Base-by-base conservation (phyloP, 305 asterid genomes). In the Coffea humblotiana region DNA sequence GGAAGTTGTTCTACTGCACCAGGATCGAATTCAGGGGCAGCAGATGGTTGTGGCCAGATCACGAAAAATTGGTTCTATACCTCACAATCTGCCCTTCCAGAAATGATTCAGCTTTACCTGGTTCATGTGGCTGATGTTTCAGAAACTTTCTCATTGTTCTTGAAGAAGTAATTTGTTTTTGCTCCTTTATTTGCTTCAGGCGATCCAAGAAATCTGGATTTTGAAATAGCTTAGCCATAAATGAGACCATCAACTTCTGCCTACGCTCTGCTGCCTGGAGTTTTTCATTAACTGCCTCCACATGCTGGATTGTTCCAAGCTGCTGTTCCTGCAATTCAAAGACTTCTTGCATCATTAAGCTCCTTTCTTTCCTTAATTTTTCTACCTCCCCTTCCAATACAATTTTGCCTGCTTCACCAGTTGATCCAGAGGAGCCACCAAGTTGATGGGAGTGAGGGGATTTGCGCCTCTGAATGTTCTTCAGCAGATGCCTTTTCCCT, bases 241-340 rank as follows among this genome's bases (percentile, higher is more conserved):
- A 93, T 0, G 96, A 86, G 77, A 94, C 93, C 96, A 94, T 90
- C 84, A 90, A 93, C 82, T 93, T 93, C 90, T 94, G 97, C 78
- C 90, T 84, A 75, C 77, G 84, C 90, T 94, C 97, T 66, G 97
- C 94, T 40, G 85, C 87, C 75, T 87, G 89, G 63, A 94, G 93
- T 83, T 94, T 90, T 70, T 89, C 90, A 48, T 88, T 92, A 27
- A 93, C 93, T 8, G 74, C 66, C 77, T 86, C 90, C 90, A 93
- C 83, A 63, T 86, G 88, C 79, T 90, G 91, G 68, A 87, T 76
- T 1, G 93, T 92, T 21, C 92, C 90, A 32, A 76, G 86, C 81
- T 94, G 97, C 88, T 90, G 91, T 23, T 88, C 88, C 86, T 90
- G 96, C 88, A 94, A 84, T 49, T 93, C 96, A 23, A 87, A 70